phyloP scores from a whole-genome alignment of 805 yeast genomes.

The Clavispora carvajalis region DNA sequence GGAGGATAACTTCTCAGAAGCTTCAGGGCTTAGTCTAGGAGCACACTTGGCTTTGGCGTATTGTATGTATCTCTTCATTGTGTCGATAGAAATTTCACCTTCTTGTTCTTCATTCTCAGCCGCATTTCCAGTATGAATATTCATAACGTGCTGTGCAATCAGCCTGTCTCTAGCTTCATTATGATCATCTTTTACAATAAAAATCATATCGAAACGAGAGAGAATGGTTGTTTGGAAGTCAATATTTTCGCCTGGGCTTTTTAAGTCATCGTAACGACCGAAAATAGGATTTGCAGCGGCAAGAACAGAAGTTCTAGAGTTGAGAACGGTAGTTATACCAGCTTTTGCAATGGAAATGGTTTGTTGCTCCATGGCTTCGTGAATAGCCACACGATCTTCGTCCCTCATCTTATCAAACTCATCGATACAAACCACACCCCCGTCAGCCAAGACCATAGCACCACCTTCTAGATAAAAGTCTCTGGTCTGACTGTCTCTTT shows the following conservation, averaged over 20 bases:
- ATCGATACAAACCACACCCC: conserved; percentile 98
- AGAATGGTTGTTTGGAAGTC: conserved; percentile 96
- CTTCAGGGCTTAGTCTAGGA: conserved; percentile 83
- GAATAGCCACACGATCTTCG: conserved; percentile 97
- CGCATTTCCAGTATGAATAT: conserved; percentile 78
- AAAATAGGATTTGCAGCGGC: conserved; percentile 98
- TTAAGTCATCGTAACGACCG: conserved; percentile 94
- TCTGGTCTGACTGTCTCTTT: conserved; percentile 79
- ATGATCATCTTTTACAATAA: conserved; percentile 93
- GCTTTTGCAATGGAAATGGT: conserved; percentile 98
- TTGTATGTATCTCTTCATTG: conserved; percentile 87
- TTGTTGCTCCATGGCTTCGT: conserved; percentile 99
- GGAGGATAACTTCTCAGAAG: conserved; percentile 83
- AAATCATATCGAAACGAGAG: conserved; percentile 98
- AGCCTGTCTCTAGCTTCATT: conserved; percentile 77
- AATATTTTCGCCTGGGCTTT: conserved; percentile 95
- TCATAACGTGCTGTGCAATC: conserved; percentile 92
- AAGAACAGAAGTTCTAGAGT: conserved; percentile 91
- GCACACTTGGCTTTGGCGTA: conserved; percentile 90
- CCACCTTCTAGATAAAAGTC: conserved; percentile 98
- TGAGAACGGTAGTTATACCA: conserved; percentile 93
- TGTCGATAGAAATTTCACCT: conserved; percentile 84
- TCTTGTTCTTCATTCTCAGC: conserved; percentile 45
- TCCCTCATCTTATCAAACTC: conserved; percentile 99
- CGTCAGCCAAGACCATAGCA: conserved; percentile 99